Evolutionary conservation across 495 filamentous ascomycete species (phyloP).

Genomic region (Podospora conica): DNA sequence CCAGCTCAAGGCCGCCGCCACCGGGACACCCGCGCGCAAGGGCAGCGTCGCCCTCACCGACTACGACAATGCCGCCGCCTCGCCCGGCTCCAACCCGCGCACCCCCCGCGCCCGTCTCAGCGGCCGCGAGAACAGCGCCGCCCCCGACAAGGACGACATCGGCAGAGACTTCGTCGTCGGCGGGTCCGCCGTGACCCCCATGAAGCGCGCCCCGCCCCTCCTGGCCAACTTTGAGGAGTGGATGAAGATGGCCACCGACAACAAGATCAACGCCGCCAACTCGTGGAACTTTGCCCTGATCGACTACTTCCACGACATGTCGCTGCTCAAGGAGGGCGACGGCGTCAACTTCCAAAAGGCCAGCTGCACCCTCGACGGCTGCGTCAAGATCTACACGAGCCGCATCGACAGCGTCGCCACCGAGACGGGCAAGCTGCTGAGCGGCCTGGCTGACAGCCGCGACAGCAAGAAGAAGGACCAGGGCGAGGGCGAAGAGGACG

Average conservation of each 20-base stretch:
- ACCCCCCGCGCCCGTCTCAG: slow-evolving; percentile 42
- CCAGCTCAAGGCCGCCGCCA: slow-evolving; percentile 79
- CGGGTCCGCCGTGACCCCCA: slow-evolving; percentile 74
- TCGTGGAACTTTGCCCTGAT: slow-evolving; percentile 99
- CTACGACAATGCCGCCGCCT: slow-evolving; percentile 48
- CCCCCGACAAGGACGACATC: slow-evolving; percentile 47
- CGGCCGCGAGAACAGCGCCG: slow-evolving; percentile 47
- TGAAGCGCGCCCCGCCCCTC: slow-evolving; percentile 94
- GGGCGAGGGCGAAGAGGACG: slow-evolving; percentile 63
- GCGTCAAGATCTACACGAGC: slow-evolving; percentile 99
- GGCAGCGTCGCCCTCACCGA: slow-evolving; percentile 55
- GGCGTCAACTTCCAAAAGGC: slow-evolving; percentile 98
- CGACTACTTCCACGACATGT: slow-evolving; percentile 99
- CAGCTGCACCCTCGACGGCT: slow-evolving; percentile 95
- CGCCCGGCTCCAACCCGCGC: slow-evolving; percentile 54
- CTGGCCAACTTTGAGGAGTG: slow-evolving; percentile 98
- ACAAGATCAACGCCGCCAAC: slow-evolving; percentile 99
- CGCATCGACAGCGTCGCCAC: slow-evolving; percentile 97
- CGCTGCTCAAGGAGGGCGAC: slow-evolving; percentile 89
- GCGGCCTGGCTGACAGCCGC: slow-evolving; percentile 86
- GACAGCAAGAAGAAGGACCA: slow-evolving; percentile 61
- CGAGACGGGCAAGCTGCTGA: slow-evolving; percentile 92
- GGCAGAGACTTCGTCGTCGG: slow-evolving; percentile 47
- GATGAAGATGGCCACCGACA: slow-evolving; percentile 99
- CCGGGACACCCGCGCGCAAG: slow-evolving; percentile 67